phyloP scores from a whole-genome alignment of 2,329 filamentous ascomycete species.

The Claviceps digitariae region DNA sequence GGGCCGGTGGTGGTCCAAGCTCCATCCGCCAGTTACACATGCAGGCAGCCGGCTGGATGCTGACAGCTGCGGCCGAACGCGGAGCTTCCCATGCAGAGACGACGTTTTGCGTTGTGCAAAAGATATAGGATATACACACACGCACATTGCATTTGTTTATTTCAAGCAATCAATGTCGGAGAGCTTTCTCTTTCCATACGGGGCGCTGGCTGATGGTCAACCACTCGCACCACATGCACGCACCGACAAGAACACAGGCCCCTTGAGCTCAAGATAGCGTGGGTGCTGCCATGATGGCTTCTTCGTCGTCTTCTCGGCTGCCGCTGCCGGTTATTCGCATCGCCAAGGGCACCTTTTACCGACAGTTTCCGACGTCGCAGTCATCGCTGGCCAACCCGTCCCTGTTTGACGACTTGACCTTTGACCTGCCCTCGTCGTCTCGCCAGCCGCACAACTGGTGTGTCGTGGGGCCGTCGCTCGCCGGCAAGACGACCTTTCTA shows the following conservation, averaged over 20 bases:
- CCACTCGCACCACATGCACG: no score
- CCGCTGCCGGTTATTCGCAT: conserved; percentile 54
- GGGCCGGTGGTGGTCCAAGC: neutral
- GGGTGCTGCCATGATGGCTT: neutral
- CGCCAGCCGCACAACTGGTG: conserved; percentile 57
- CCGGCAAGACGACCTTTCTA: conserved; percentile 71
- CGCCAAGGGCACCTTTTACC: conserved; percentile 70
- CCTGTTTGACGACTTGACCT: conserved; percentile 58
- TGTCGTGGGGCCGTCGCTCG: conserved; percentile 64
- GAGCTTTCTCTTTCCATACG: neutral
- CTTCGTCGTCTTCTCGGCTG: neutral
- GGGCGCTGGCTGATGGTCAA: neutral
- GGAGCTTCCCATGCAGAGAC: no score
- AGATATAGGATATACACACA: no score
- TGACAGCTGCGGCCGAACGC: no score
- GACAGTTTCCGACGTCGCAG: conserved; percentile 49
- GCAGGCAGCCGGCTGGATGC: neutral
- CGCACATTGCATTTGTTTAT: no score
- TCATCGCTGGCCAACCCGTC: conserved; percentile 47
- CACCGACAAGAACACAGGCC: no score
- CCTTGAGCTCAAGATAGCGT: no score
- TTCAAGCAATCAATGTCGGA: neutral
- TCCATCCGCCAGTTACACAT: neutral
- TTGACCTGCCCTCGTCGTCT: conserved; percentile 50
- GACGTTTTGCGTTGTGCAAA: no score